These are phyloP conservation scores for Pythium oligandrum DNA, from an alignment of 352 stramenopile species.

Conservation along the genomic window DNA sequence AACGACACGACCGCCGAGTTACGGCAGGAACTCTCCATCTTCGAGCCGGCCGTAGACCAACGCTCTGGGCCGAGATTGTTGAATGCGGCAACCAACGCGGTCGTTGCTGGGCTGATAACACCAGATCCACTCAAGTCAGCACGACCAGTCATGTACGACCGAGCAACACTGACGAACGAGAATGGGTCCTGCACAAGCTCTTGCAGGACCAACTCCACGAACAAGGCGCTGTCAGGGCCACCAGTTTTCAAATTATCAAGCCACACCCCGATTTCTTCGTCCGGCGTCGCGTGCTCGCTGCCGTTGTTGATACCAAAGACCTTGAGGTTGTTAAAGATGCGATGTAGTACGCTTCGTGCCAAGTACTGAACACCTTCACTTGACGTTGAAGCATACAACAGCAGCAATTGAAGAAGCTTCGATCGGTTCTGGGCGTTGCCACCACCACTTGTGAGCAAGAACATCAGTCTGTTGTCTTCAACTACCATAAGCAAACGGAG, in stretches of 20 bases:
- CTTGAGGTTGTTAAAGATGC: slow-evolving; percentile 44
- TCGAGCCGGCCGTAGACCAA: slow-evolving; percentile 7
- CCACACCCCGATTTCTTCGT: slow-evolving; percentile 62
- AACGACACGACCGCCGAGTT: slow-evolving; percentile 10
- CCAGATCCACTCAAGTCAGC: not conserved
- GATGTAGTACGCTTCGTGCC: slow-evolving; percentile 39
- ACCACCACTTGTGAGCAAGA: slow-evolving; percentile 34
- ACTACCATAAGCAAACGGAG: slow-evolving; percentile 61
- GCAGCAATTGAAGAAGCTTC: slow-evolving; percentile 67
- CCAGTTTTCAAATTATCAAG: slow-evolving; percentile 46
- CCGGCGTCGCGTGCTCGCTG: slow-evolving; percentile 9
- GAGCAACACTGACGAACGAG: slow-evolving; percentile 8
- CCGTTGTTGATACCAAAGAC: slow-evolving; percentile 42
- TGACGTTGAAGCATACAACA: slow-evolving; percentile 38
- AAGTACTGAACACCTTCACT: slow-evolving; percentile 36
- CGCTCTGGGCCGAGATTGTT: not conserved
- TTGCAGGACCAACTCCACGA: slow-evolving; percentile 20
- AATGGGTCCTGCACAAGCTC: slow-evolving; percentile 19
- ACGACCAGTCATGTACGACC: not conserved
- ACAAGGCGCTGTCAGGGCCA: slow-evolving; percentile 14
- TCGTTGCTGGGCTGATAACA: slow-evolving; percentile 1
- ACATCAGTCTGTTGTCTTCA: slow-evolving; percentile 48
- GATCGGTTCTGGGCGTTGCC: slow-evolving; percentile 21
- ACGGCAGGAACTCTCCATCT: slow-evolving; percentile 6
- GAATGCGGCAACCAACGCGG: slow-evolving; percentile 9